Percentiles rank a stretch among this genome's conserved stretches.
Evolutionary conservation across 441 rosid genomes (phyloP).

Genomic region (Sinapis alba): DNA sequence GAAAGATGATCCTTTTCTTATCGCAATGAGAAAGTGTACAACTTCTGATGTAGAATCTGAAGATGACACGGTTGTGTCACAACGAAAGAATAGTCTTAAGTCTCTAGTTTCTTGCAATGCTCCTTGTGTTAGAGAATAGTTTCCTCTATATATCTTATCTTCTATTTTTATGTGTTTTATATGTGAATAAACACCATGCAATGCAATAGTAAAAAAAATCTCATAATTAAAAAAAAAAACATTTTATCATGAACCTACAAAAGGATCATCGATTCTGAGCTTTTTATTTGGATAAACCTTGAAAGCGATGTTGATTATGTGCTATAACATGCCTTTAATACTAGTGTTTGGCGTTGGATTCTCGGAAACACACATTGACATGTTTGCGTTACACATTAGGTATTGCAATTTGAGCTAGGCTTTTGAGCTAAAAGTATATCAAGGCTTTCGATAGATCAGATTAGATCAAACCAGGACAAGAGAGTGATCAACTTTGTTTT

Average conservation of each 20-base stretch:
- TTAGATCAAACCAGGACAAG: not conserved
- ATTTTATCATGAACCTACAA: conserved; percentile 4
- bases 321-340: not conserved
- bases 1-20: conserved; percentile 26
- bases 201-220: conserved; percentile 3
- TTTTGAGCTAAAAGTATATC: not conserved
- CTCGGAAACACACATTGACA: not conserved
- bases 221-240: too few species aligned
- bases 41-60: not conserved
- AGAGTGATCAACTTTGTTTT: not conserved
- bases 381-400: not conserved
- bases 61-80: not conserved
- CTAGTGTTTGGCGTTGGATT: not conserved
- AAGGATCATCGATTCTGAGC: not conserved
- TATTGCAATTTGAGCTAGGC: not conserved
- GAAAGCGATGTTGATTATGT: too few species aligned
- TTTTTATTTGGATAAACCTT: too few species aligned
- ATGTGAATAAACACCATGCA: not conserved
- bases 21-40: conserved; percentile 28
- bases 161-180: not conserved
- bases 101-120: conserved; percentile 28
- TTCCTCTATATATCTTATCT: not conserved
- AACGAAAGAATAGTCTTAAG: conserved; percentile 6
- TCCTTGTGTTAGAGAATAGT: conserved; percentile 24
- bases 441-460: not conserved